A percentile compares a stretch with the other conserved stretches of the same genome.
Conservation (phyloP, 2,329 filamentous ascomycete species). For the Whalleya microplaca region DNA sequence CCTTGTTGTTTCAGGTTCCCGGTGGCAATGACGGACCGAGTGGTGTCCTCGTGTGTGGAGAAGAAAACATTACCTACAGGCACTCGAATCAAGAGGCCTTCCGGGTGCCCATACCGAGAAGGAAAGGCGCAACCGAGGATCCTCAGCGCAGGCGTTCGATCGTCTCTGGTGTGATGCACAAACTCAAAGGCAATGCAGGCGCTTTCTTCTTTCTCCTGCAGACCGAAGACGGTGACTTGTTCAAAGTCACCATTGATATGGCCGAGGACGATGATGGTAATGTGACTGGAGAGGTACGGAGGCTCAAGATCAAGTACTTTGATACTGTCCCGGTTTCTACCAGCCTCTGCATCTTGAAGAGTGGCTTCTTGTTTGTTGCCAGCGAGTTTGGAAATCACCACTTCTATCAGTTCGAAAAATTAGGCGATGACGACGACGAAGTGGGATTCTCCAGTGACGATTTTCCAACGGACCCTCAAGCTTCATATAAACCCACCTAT, state of each 20-base stretch:
- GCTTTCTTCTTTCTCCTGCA: slow-evolving; percentile 98
- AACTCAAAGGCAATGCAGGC: slow-evolving; percentile 77
- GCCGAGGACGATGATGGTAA: slow-evolving; percentile 78
- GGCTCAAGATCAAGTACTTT: slow-evolving; percentile 95
- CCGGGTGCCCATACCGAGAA: slow-evolving; percentile 84
- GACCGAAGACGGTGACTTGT: slow-evolving; percentile 96
- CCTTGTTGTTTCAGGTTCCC: slow-evolving; percentile 91
- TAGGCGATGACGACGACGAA: slow-evolving; percentile 94
- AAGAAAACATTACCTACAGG: slow-evolving; percentile 95
- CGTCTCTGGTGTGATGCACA: slow-evolving; percentile 93
- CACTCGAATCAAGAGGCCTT: slow-evolving; percentile 93
- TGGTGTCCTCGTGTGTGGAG: slow-evolving; percentile 91
- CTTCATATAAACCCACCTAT: slow-evolving; percentile 76
- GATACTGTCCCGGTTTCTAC: slow-evolving; percentile 91
- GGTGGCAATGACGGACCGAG: slow-evolving; percentile 93
- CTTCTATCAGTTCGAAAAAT: slow-evolving; percentile 96
- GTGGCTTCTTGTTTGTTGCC: slow-evolving; percentile 90
- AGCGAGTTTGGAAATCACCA: slow-evolving; percentile 92
- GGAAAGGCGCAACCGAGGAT: slow-evolving; percentile 87
- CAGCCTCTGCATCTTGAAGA: slow-evolving; percentile 90
- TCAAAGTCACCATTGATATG: slow-evolving; percentile 95
- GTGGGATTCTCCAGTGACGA: slow-evolving; percentile 82
- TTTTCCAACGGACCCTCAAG: slow-evolving; percentile 75
- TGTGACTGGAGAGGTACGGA: slow-evolving; percentile 77
- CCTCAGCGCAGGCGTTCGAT: slow-evolving; percentile 87